These are phyloP conservation scores for Carex scoparia DNA, from an alignment of 176 grass and related monocot genomes.

Conservation along the genomic window DNA sequence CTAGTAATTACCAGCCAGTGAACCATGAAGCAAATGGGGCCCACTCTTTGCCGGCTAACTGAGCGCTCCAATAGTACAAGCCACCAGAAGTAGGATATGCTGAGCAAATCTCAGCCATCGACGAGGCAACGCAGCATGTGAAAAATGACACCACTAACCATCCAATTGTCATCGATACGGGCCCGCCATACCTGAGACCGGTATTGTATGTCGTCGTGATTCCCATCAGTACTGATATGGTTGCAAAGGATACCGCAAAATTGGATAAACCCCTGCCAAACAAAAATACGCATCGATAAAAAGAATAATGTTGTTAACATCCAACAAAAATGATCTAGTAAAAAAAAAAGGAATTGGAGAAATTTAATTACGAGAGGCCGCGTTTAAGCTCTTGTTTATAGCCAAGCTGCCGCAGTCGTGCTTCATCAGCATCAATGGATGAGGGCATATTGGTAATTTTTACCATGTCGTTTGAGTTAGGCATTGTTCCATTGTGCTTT, in stretches of 20 bases:
- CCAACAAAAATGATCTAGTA: background rate
- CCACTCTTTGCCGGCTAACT: conserved; percentile 32
- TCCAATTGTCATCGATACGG: conserved; percentile 45
- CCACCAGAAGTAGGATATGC: conserved; percentile 40
- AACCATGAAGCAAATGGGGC: conserved; percentile 36
- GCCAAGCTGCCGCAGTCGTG: conserved; percentile 46
- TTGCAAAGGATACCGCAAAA: conserved; percentile 45
- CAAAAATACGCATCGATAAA: background rate
- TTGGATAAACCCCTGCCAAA: conserved; percentile 31
- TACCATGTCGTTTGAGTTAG: background rate
- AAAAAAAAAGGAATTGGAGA: background rate
- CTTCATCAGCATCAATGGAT: conserved; percentile 15
- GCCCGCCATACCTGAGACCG: conserved; percentile 46
- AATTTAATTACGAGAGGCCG: conserved; percentile 43
- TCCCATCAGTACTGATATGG: conserved; percentile 44
- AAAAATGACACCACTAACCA: conserved; percentile 41
- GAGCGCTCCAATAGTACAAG: conserved; percentile 42
- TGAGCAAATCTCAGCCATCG: conserved; percentile 43
- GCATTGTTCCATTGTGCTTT: background rate
- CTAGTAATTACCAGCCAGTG: conserved; percentile 27
- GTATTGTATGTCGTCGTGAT: conserved; percentile 53
- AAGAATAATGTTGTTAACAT: background rate
- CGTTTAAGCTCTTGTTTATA: conserved; percentile 86
- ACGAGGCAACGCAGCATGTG: conserved; percentile 12
- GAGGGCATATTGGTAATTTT: background rate